These are phyloP conservation scores for Eragrostis nindensis DNA, from an alignment of 176 grass and related monocot species.

Conservation along the genomic window DNA sequence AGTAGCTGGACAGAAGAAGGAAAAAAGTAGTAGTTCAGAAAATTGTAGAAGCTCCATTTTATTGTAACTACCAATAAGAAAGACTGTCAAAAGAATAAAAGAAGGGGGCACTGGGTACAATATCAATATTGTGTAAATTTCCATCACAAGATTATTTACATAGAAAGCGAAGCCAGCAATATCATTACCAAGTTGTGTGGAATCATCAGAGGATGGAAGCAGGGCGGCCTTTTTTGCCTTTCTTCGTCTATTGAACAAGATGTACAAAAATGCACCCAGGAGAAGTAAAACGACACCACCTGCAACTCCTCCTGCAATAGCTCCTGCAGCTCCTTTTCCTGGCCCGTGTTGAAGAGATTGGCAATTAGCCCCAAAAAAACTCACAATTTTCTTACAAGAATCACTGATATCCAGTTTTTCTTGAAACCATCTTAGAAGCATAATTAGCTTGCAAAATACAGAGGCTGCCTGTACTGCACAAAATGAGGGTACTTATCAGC, in stretches of 20 bases:
- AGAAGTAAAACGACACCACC: slow-evolving; percentile 49
- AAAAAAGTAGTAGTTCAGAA: slow-evolving; percentile 31
- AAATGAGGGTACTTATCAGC: slow-evolving; percentile 44
- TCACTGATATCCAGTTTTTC: background rate
- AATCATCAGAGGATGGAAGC: slow-evolving; percentile 65
- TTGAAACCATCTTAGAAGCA: slow-evolving; percentile 43
- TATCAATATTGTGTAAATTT: too few relatives aligned
- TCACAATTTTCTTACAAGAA: slow-evolving; percentile 38
- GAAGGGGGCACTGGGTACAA: too few relatives aligned
- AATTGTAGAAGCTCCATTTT: slow-evolving; percentile 17
- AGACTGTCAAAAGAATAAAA: too few relatives aligned
- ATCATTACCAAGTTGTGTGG: slow-evolving; percentile 53
- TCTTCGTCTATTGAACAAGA: slow-evolving; percentile 64
- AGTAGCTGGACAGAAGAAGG: slow-evolving; percentile 35
- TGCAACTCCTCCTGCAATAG: slow-evolving; percentile 76
- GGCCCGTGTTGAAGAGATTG: slow-evolving; percentile 10
- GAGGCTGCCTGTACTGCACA: slow-evolving; percentile 72
- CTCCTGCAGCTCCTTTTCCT: slow-evolving; percentile 44
- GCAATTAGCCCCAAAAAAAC: slow-evolving; percentile 12
- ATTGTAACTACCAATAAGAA: too few relatives aligned
- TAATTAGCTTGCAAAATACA: slow-evolving; percentile 44
- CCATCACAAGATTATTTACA: background rate
- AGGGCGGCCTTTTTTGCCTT: slow-evolving; percentile 49
- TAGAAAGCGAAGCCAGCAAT: background rate
- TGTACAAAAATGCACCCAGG: slow-evolving; percentile 39